Conservation (phyloP, 306 rosid species). For the Prinsepia uniflora region DNA sequence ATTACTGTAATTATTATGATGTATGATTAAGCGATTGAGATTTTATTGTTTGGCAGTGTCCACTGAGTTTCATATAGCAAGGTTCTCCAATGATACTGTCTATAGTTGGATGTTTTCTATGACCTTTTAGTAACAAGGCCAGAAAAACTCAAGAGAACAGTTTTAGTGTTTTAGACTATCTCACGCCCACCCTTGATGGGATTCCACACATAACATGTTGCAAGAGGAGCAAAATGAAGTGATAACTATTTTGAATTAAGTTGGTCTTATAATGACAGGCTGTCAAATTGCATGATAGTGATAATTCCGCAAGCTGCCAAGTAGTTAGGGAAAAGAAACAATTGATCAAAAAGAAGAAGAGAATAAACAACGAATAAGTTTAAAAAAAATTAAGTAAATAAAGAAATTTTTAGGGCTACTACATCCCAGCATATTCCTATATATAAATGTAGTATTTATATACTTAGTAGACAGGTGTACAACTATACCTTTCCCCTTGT, state of each 20-base stretch:
- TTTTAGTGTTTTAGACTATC: background rate
- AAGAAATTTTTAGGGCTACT: background rate
- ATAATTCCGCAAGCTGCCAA: background rate
- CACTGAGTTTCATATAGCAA: background rate
- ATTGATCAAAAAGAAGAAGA: too few species aligned
- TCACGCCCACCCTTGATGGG: background rate
- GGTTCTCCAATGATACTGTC: background rate
- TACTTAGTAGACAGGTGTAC: slow-evolving; percentile 14
- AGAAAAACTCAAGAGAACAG: background rate
- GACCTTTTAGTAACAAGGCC: background rate
- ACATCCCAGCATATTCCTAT: slow-evolving; percentile 1
- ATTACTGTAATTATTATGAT: background rate
- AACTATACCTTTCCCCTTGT: slow-evolving; percentile 59
- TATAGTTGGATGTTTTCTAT: background rate
- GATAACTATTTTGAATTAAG: background rate
- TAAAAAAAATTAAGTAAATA: too few species aligned
- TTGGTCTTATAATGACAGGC: background rate
- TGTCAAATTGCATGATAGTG: background rate
- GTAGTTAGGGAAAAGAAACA: background rate
- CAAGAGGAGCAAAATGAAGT: background rate
- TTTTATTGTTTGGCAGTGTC: background rate
- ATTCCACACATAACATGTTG: background rate
- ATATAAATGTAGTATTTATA: background rate
- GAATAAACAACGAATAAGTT: background rate
- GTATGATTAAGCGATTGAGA: background rate